phyloP scores from a whole-genome alignment of 1,284 basidiomycete genomes.

The Cutaneotrichosporon arboriforme region DNA sequence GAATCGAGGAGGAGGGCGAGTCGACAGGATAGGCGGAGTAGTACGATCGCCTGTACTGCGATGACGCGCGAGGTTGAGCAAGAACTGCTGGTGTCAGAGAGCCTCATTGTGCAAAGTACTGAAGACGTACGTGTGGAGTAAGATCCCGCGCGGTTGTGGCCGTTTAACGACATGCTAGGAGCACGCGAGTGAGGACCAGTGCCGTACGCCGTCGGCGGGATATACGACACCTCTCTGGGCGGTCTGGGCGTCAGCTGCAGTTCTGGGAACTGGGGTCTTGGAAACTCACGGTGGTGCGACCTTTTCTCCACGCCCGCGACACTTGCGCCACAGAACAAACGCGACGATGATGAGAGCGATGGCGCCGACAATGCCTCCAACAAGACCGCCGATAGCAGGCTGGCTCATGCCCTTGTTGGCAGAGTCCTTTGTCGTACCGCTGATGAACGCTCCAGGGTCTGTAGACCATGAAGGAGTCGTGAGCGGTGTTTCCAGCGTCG shows the following conservation, averaged over 20 bases:
- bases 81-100: constrained; percentile 13
- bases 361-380: constrained; percentile 36
- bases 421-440: constrained; percentile 2
- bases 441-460: constrained; percentile 5
- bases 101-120: not conserved
- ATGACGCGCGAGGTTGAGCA: constrained; percentile 16
- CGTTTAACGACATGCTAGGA: constrained; percentile 4
- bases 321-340: constrained; percentile 25
- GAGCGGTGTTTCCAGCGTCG: not conserved
- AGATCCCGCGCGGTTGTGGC: constrained; percentile 21
- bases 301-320: constrained; percentile 32
- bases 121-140: constrained; percentile 31
- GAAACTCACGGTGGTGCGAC: constrained; percentile 41
- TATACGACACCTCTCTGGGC: constrained; percentile 28
- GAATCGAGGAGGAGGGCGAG: constrained; percentile 24
- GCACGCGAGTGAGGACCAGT: constrained; percentile 6
- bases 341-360: constrained; percentile 26
- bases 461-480: constrained; percentile 12
- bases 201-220: not conserved
- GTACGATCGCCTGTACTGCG: constrained; percentile 27
- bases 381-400: constrained; percentile 44
- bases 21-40: constrained; percentile 33
- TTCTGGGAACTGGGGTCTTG: not conserved
- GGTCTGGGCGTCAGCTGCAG: constrained; percentile 21
- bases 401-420: constrained; percentile 21